phyloP scores from a whole-genome alignment of 1,139 yeast genomes.

The Ogataea hybrid region DNA sequence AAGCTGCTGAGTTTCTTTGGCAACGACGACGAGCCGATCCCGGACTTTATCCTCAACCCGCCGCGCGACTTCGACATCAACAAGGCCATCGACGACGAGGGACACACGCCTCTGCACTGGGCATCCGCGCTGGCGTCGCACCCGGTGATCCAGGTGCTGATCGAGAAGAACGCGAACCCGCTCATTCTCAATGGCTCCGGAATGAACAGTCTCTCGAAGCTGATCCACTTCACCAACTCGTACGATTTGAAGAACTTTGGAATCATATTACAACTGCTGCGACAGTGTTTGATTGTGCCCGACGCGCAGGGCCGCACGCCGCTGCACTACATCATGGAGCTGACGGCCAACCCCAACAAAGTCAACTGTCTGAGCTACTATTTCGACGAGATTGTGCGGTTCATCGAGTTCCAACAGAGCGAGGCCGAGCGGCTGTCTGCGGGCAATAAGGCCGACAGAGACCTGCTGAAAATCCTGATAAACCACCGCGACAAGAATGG shows the following conservation, averaged over 20 bases:
- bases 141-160: constrained; percentile 64
- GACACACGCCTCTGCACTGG: constrained; percentile 97
- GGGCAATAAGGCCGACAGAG: constrained; percentile 30
- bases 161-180: constrained; percentile 72
- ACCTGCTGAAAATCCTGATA: constrained; percentile 57
- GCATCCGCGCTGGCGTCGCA: constrained; percentile 90
- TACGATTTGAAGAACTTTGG: constrained; percentile 77
- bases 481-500: constrained; percentile 71
- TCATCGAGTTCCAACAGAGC: constrained; percentile 29
- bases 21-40: constrained; percentile 69
- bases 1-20: constrained; percentile 61
- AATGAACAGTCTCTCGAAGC: constrained; percentile 79
- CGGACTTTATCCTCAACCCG: constrained; percentile 68
- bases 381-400: constrained; percentile 37
- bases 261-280: constrained; percentile 64
- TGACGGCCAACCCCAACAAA: constrained; percentile 50
- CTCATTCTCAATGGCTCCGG: constrained; percentile 72
- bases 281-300: constrained; percentile 68
- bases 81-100: constrained; percentile 90
- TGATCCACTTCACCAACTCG: constrained; percentile 85
- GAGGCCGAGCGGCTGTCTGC: constrained; percentile 29
- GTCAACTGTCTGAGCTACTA: constrained; percentile 39
- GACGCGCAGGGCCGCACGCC: constrained; percentile 74
- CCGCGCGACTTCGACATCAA: constrained; percentile 82
- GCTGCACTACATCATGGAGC: constrained; percentile 67